Evolutionary conservation across 345 rosid genomes (phyloP).

Genomic region (Eutrema japonicum): DNA sequence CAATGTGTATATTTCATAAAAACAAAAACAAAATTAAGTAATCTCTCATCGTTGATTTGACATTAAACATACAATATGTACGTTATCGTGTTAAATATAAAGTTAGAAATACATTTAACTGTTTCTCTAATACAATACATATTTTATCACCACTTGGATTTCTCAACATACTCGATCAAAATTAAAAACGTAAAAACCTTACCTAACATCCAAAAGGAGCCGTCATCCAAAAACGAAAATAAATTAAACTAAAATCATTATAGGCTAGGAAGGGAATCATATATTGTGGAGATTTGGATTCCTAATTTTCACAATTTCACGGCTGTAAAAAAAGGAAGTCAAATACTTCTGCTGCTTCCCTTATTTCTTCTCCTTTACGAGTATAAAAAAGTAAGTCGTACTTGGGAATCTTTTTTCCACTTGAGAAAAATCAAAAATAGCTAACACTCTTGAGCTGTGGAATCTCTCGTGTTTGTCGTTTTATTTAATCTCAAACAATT

Average conservation of each 20-base stretch:
- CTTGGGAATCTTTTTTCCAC: neutral
- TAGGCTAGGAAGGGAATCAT: constrained; percentile 18
- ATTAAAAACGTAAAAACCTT: too few relatives aligned
- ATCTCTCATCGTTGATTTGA: too few relatives aligned
- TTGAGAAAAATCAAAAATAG: neutral
- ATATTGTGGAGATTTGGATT: constrained; percentile 32
- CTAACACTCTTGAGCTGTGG: neutral
- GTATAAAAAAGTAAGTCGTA: neutral
- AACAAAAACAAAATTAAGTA: too few relatives aligned
- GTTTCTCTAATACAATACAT: too few relatives aligned
- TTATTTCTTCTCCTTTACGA: neutral
- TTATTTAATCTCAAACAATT: neutral
- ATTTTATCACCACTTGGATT: too few relatives aligned
- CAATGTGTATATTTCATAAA: too few relatives aligned
- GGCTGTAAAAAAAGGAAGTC: constrained; percentile 15
- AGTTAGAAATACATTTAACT: too few relatives aligned
- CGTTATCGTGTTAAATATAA: too few relatives aligned
- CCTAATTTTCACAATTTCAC: constrained; percentile 21
- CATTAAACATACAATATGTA: too few relatives aligned
- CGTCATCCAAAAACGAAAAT: neutral
- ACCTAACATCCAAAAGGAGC: neutral
- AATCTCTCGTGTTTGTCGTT: neutral
- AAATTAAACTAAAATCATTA: neutral
- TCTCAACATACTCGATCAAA: too few relatives aligned
- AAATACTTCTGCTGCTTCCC: neutral